Evolutionary conservation across 768 basidiomycete genomes (phyloP).

Genomic region (Xerocomellus amylosporus): DNA sequence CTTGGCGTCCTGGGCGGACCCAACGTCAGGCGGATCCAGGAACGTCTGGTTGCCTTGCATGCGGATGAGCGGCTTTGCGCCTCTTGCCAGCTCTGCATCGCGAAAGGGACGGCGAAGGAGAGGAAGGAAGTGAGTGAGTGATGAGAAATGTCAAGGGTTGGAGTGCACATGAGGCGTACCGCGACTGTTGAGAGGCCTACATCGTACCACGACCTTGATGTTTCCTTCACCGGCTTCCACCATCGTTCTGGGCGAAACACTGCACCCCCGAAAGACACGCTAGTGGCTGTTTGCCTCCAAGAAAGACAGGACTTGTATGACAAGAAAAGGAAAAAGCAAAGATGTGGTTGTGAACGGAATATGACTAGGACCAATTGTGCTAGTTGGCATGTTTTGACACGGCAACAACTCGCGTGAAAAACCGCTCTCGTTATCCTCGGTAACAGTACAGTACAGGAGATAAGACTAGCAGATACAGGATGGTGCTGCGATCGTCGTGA

Average conservation of each 20-base stretch:
- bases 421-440: slow-evolving; percentile 5
- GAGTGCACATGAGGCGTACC: slow-evolving; percentile 49
- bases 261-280: slow-evolving; percentile 11
- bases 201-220: slow-evolving; percentile 93
- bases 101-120: background rate
- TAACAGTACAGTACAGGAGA: background rate
- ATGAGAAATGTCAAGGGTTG: background rate
- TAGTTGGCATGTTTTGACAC: slow-evolving; percentile 10
- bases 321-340: slow-evolving; percentile 1
- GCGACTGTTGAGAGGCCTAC: slow-evolving; percentile 92
- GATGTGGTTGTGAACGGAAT: slow-evolving; percentile 7
- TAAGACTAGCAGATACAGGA: background rate
- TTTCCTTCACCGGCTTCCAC: slow-evolving; percentile 80
- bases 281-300: slow-evolving; percentile 9
- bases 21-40: slow-evolving; percentile 83
- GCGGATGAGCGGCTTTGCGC: slow-evolving; percentile 90
- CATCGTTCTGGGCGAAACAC: slow-evolving; percentile 41
- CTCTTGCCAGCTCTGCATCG: slow-evolving; percentile 78
- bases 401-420: slow-evolving; percentile 24
- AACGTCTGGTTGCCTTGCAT: slow-evolving; percentile 95
- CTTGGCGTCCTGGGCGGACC: slow-evolving; percentile 64
- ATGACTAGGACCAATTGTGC: background rate
- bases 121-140: background rate
- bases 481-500: background rate
- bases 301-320: slow-evolving; percentile 7